A percentile compares a stretch with the other conserved stretches of the same genome.
These are phyloP conservation scores for Kodamaea sp. DNA, from an alignment of 1,139 yeast species.

Conservation along the genomic window DNA sequence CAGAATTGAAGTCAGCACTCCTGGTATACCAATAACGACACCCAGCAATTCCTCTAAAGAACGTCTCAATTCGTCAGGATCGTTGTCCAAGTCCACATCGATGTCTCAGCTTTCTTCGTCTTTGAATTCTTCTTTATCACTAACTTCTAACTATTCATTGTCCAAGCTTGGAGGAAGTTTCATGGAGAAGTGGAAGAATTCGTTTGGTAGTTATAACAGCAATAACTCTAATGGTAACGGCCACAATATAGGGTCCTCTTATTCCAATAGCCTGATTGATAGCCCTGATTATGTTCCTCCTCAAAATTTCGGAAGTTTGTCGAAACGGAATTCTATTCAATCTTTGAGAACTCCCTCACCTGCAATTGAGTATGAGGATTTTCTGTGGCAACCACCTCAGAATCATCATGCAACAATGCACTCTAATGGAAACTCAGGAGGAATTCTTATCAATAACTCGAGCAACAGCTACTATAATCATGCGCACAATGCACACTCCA, in stretches of 20 bases:
- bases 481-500: neutral
- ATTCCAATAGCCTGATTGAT: conserved; percentile 7
- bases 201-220: conserved; percentile 22
- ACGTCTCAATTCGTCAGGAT: conserved; percentile 11
- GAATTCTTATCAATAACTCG: conserved; percentile 5
- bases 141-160: conserved; percentile 41
- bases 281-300: conserved; percentile 19
- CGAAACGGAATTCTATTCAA: conserved; percentile 32
- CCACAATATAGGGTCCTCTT: conserved; percentile 6
- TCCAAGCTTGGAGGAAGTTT: conserved; percentile 47
- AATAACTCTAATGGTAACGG: conserved; percentile 5
- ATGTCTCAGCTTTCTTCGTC: conserved; percentile 48
- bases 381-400: conserved; percentile 26
- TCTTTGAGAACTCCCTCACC: conserved; percentile 49
- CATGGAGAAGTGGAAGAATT: conserved; percentile 48
- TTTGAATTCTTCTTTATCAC: conserved; percentile 37
- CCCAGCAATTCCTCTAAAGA: conserved; percentile 16
- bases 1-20: conserved; percentile 18
- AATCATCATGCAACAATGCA: conserved; percentile 1
- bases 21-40: conserved; percentile 25
- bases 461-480: conserved; percentile 1
- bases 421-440: conserved; percentile 1
- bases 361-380: conserved; percentile 47
- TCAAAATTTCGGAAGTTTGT: conserved; percentile 18
- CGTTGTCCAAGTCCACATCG: conserved; percentile 40